Evolutionary conservation across 352 stramenopile species (phyloP), one percentile per base, ranked within the genome.

Genomic region (Globisporangium lucens): DNA sequence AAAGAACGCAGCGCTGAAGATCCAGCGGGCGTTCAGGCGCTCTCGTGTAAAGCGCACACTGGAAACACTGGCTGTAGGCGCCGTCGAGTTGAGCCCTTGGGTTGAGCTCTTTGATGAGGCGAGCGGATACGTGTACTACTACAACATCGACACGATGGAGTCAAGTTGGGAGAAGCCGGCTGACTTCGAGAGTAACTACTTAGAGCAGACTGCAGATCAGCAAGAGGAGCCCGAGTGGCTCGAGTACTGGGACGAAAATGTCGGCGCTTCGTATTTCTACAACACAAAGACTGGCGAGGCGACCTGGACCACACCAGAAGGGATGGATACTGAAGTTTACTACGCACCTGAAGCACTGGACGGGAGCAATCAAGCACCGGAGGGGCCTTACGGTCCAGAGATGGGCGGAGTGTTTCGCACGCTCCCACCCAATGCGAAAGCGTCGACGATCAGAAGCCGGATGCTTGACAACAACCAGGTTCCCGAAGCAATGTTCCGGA

Each of bases 221-320:
- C 57, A 73, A 6, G 66, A 65, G 2, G 69, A 78, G 6, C 47
- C 41, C 22, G 81, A 88, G 38, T 91, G 83, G 83, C 72, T 90
- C 59, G 82, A 90, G 71, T 90, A 82, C 70, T 91, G 83, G 82
- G 83, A 91, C 65, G 83, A 89, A 43, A 89, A 80, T 61, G 79
- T 82, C 8, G 82, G 75, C 1, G 69, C 81, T 27, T 78, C 75
- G 47, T 93, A 93, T 66, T 93, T 83, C 36, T 88, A 91, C 71
- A 91, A 91, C 65, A 75, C 74, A 12, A 72, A 76, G 55, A 93
- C 85, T 0, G 85, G 85, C 2, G 82, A 90, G 29, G 81, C 82
- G 0, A 89, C 79, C n/a, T 93, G 85, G 85, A 72, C 79, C 5
- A 78, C 79, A 7, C 85, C 85, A 29, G 74, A 71, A 2, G 66